These are phyloP conservation scores for Tylopilus sp. DNA, from an alignment of 1,284 basidiomycete genomes.

Conservation along the genomic window DNA sequence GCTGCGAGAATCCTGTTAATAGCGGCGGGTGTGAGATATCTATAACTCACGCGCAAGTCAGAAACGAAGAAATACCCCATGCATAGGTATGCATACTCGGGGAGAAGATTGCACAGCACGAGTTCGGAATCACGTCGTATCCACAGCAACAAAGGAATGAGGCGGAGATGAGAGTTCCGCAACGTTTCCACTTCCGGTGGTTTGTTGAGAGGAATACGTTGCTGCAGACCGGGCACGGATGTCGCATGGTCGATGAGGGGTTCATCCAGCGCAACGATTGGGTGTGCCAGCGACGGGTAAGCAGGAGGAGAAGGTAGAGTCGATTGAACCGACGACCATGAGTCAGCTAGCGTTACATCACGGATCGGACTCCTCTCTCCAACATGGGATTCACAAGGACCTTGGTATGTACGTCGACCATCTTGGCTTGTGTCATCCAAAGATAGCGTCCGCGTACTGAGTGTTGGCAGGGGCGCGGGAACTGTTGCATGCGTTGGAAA, in stretches of 20 bases:
- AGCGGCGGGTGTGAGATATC: not conserved
- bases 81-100: slow-evolving; percentile 29
- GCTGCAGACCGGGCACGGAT: not conserved
- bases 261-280: not conserved
- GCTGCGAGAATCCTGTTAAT: slow-evolving; percentile 15
- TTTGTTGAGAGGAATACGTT: slow-evolving; percentile 17
- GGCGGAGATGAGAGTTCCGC: slow-evolving; percentile 10
- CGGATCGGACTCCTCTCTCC: not conserved
- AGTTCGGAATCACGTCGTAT: slow-evolving; percentile 20
- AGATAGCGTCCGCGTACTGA: not conserved
- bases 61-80: slow-evolving; percentile 34
- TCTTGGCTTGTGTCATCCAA: not conserved
- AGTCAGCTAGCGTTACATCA: not conserved
- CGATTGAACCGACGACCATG: not conserved
- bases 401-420: not conserved
- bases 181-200: slow-evolving; percentile 29
- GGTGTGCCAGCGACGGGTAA: not conserved
- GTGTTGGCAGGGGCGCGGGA: not conserved
- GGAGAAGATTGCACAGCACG: slow-evolving; percentile 10
- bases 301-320: not conserved
- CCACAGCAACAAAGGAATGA: slow-evolving; percentile 30
- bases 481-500: not conserved
- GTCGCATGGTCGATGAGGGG: not conserved
- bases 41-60: slow-evolving; percentile 23
- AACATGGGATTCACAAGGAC: not conserved